phyloP scores from a whole-genome alignment of 108 stramenopile genomes.

The Craspedostauros australis region DNA sequence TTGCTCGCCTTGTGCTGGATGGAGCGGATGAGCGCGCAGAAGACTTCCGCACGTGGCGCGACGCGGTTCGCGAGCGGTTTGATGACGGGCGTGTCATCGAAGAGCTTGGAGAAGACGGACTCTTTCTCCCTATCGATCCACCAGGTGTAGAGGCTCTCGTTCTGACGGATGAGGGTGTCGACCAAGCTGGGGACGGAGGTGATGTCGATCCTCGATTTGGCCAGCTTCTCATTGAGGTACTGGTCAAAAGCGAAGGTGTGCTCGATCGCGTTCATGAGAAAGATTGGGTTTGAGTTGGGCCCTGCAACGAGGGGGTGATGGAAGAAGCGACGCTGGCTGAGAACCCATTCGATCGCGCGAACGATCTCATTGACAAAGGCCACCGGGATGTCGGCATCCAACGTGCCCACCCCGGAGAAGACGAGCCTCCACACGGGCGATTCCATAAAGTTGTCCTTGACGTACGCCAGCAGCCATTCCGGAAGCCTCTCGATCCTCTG shows the following conservation, averaged over 20 bases:
- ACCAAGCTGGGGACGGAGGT: slow-evolving; percentile 22
- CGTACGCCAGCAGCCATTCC: slow-evolving; percentile 68
- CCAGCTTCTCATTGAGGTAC: slow-evolving; percentile 4
- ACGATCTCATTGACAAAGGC: slow-evolving; percentile 52
- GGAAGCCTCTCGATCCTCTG: slow-evolving; percentile 61
- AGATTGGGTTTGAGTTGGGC: slow-evolving; percentile 25
- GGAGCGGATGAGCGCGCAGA: slow-evolving; percentile 60
- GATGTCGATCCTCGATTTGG: not conserved
- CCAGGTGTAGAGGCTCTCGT: slow-evolving; percentile 56
- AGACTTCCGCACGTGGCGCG: slow-evolving; percentile 59
- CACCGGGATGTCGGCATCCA: slow-evolving; percentile 1
- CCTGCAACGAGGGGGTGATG: slow-evolving; percentile 51
- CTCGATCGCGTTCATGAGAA: slow-evolving; percentile 53
- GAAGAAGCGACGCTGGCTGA: slow-evolving; percentile 63
- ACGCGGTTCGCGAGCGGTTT: slow-evolving; percentile 18
- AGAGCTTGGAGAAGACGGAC: slow-evolving; percentile 50
- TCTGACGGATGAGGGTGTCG: slow-evolving; percentile 41
- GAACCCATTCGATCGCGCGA: slow-evolving; percentile 49
- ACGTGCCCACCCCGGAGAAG: slow-evolving; percentile 2
- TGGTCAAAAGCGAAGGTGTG: slow-evolving; percentile 70
- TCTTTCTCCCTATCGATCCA: slow-evolving; percentile 67
- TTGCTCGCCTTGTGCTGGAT: slow-evolving; percentile 47
- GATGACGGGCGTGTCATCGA: slow-evolving; percentile 15
- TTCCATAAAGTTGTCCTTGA: slow-evolving; percentile 45
- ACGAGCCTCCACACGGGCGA: slow-evolving; percentile 3